These are phyloP conservation scores for Ramularia endophylla DNA, from an alignment of 2,329 filamentous ascomycete genomes.

Conservation along the genomic window DNA sequence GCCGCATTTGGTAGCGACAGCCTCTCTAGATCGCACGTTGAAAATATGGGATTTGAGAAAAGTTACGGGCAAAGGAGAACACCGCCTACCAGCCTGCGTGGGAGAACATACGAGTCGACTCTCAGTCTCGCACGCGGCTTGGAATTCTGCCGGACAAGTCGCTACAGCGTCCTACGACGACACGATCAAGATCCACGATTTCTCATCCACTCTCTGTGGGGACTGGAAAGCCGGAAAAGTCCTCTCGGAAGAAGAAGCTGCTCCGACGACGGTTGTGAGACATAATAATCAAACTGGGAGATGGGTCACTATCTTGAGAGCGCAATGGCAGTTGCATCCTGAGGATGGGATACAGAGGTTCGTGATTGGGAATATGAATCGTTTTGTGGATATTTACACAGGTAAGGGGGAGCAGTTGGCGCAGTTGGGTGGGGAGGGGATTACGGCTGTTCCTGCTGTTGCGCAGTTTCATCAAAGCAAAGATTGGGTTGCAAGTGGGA, in stretches of 20 bases:
- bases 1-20: slow-evolving; percentile 79
- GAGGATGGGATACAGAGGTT: slow-evolving; percentile 78
- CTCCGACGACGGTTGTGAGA: slow-evolving; percentile 60
- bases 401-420: slow-evolving; percentile 78
- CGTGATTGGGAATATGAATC: slow-evolving; percentile 82
- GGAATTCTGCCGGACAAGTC: slow-evolving; percentile 76
- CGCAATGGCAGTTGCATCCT: slow-evolving; percentile 84
- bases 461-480: slow-evolving; percentile 80
- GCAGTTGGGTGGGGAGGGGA: slow-evolving; percentile 79
- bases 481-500: slow-evolving; percentile 91
- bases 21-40: slow-evolving; percentile 80
- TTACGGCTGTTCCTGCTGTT: slow-evolving; percentile 90
- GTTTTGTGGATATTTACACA: slow-evolving; percentile 88
- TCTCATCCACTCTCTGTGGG: slow-evolving; percentile 40
- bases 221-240: slow-evolving; percentile 42
- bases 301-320: slow-evolving; percentile 81
- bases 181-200: slow-evolving; percentile 86
- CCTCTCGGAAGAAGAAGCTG: slow-evolving; percentile 57
- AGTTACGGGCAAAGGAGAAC: slow-evolving; percentile 56
- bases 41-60: slow-evolving; percentile 91
- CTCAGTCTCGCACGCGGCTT: slow-evolving; percentile 88
- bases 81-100: slow-evolving; percentile 60
- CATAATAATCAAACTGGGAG: slow-evolving; percentile 97
- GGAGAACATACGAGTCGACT: slow-evolving; percentile 77
- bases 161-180: slow-evolving; percentile 95